Percentiles rank a stretch among this genome's conserved stretches.
Evolutionary conservation across 2,329 filamentous ascomycete species (phyloP).

Genomic region (Neofusicoccum sp.): DNA sequence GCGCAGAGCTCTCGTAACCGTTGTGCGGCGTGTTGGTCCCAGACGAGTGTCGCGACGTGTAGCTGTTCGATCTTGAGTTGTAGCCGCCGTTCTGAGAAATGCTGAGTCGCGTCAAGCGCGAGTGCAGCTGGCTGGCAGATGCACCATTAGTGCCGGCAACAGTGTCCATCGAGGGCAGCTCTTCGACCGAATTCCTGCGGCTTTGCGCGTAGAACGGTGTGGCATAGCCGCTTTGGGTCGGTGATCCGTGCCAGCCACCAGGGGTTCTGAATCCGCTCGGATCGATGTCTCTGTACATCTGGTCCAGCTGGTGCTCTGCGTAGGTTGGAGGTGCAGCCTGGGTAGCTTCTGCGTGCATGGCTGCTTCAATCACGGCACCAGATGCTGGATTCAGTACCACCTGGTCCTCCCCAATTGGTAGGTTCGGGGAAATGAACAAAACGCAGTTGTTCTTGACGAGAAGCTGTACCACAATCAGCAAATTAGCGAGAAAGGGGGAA

Average conservation of each 20-base stretch:
- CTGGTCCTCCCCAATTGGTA: conserved; percentile 85
- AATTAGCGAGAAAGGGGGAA: background rate
- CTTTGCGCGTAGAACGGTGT: conserved; percentile 76
- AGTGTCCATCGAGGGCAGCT: conserved; percentile 61
- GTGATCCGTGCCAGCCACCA: conserved; percentile 36
- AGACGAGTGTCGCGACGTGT: conserved; percentile 31
- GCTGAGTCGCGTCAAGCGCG: conserved; percentile 61
- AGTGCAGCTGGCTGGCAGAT: conserved; percentile 68
- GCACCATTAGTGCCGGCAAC: conserved; percentile 43
- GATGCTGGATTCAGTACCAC: conserved; percentile 34
- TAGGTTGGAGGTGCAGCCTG: conserved; percentile 87
- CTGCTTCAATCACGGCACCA: conserved; percentile 25
- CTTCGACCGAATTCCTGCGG: conserved; percentile 78
- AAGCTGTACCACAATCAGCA: conserved; percentile 54
- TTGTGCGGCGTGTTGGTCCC: conserved; percentile 39
- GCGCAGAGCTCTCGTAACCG: conserved; percentile 11
- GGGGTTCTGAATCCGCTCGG: conserved; percentile 80
- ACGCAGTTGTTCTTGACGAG: conserved; percentile 88
- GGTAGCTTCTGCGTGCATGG: conserved; percentile 59
- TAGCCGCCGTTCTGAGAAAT: conserved; percentile 36
- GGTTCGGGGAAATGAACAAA: conserved; percentile 93
- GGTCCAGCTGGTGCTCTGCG: conserved; percentile 85
- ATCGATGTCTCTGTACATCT: conserved; percentile 87
- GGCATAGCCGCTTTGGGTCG: conserved; percentile 55
- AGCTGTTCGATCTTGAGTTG: conserved; percentile 14